Percentiles rank a stretch among this genome's conserved stretches.
Conservation (phyloP, 106 monocot genomes). For the Dioscorea zingiberensis region DNA sequence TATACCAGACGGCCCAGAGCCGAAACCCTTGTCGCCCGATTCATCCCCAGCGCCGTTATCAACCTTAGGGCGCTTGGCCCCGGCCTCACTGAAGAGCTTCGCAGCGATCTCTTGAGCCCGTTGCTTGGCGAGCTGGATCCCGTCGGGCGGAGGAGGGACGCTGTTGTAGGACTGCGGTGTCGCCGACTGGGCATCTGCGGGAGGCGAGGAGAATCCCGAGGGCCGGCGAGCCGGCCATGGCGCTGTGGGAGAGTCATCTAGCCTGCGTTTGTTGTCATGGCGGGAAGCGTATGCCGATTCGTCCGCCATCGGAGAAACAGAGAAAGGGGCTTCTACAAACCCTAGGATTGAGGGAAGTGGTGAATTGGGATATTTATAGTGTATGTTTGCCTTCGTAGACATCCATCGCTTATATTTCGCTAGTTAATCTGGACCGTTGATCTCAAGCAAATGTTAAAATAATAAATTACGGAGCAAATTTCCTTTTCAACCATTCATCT, state of each 20-base stretch:
- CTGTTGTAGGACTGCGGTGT: conserved; percentile 53
- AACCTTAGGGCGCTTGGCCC: conserved; percentile 69
- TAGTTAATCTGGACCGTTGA: neutral
- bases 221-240: conserved; percentile 37
- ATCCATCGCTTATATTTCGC: neutral
- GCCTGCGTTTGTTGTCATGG: conserved; percentile 76
- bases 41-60: conserved; percentile 52
- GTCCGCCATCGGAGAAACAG: conserved; percentile 44
- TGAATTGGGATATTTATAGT: neutral
- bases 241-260: conserved; percentile 36
- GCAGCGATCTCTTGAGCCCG: conserved; percentile 84
- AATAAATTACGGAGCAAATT: neutral
- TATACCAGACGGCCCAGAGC: neutral
- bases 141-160: conserved; percentile 63
- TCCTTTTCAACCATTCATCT: neutral
- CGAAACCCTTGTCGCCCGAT: conserved; percentile 11
- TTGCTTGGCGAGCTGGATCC: conserved; percentile 76
- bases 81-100: conserved; percentile 65
- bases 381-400: too few relatives aligned
- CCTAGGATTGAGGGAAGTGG: neutral
- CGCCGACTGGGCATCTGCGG: conserved; percentile 20
- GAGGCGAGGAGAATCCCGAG: conserved; percentile 67
- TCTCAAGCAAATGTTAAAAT: neutral
- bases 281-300: conserved; percentile 42
- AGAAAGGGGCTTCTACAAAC: neutral